A percentile compares a stretch with the other conserved stretches of the same genome.
Conservation (phyloP, 192 early-diverging fungal genomes). For the Coemansia sp. region DNA sequence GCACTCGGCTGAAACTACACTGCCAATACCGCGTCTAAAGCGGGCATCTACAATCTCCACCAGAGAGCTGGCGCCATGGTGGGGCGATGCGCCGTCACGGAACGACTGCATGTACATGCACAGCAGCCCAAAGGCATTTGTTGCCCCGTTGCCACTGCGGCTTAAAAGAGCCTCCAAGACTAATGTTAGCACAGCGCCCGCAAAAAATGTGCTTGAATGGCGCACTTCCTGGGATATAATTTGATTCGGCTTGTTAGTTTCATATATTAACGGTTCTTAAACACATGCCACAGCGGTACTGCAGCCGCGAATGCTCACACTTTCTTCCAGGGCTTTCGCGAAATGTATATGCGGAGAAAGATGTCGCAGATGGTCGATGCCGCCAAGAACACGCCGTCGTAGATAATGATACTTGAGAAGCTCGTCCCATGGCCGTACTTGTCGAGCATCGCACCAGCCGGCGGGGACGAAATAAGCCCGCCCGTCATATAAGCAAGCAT, state of each 20-base stretch:
- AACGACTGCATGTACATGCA: conserved; percentile 1
- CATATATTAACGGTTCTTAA: not conserved
- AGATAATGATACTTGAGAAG: conserved; percentile 18
- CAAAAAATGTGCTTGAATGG: conserved; percentile 13
- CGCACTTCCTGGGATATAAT: conserved; percentile 30
- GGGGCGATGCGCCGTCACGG: conserved; percentile 20
- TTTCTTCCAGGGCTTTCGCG: not conserved
- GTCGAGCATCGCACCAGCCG: conserved; percentile 18
- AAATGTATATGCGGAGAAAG: not conserved
- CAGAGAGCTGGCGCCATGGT: conserved; percentile 2
- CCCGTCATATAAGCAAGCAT: conserved; percentile 19
- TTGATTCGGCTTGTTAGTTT: not conserved
- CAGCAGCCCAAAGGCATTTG: not conserved
- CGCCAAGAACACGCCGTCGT: not conserved
- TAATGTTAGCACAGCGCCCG: too few species aligned
- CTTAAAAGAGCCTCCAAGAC: too few species aligned
- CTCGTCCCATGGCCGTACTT: conserved; percentile 28
- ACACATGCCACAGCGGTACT: too few species aligned
- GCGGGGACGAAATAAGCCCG: conserved; percentile 15
- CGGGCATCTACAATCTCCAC: conserved; percentile 29
- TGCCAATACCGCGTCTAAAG: not conserved
- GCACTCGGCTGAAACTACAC: not conserved
- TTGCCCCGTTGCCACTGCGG: not conserved
- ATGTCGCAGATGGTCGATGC: not conserved
- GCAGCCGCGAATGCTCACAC: too few species aligned